A percentile compares a stretch with the other conserved stretches of the same genome.
Conservation (phyloP, 768 basidiomycete genomes). For the Xerocomellus amylosporus region DNA sequence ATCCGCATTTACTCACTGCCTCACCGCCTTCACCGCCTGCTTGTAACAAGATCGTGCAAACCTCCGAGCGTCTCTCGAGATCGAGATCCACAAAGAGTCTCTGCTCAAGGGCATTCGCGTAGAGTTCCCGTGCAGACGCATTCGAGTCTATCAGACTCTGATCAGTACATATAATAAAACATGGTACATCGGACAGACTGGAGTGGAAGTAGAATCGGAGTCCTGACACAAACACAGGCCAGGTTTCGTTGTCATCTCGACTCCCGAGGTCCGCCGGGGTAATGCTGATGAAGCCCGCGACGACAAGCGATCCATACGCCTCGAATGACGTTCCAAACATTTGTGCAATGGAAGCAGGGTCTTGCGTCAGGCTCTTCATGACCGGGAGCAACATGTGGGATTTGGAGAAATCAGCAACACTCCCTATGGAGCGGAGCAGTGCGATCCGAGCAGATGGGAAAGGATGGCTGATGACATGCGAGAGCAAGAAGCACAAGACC, state of each 20-base stretch:
- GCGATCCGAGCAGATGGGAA: slow-evolving; percentile 46
- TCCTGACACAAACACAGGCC: slow-evolving; percentile 49
- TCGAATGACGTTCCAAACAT: slow-evolving; percentile 40
- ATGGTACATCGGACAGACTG: slow-evolving; percentile 36
- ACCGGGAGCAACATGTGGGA: slow-evolving; percentile 58
- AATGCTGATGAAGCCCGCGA: slow-evolving; percentile 54
- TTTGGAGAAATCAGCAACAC: slow-evolving; percentile 42
- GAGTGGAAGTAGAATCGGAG: slow-evolving; percentile 45
- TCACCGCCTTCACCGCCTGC: slow-evolving; percentile 47
- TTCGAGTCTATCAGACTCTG: slow-evolving; percentile 36
- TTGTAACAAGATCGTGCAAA: slow-evolving; percentile 57
- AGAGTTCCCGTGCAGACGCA: slow-evolving; percentile 36
- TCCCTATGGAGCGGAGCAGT: slow-evolving; percentile 48
- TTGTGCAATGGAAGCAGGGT: slow-evolving; percentile 24
- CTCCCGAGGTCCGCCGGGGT: slow-evolving; percentile 46
- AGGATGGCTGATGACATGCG: slow-evolving; percentile 66
- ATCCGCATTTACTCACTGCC: slow-evolving; percentile 38
- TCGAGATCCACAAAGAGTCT: slow-evolving; percentile 57
- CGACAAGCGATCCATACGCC: slow-evolving; percentile 30
- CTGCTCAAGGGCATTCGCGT: slow-evolving; percentile 46
- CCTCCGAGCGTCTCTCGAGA: slow-evolving; percentile 49
- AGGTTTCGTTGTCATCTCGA: slow-evolving; percentile 37
- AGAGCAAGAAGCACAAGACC: slow-evolving; percentile 72
- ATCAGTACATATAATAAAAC: background rate
- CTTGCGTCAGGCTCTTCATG: slow-evolving; percentile 40